Evolutionary conservation across 305 asterid genomes (phyloP).

Genomic region (Withania somnifera): DNA sequence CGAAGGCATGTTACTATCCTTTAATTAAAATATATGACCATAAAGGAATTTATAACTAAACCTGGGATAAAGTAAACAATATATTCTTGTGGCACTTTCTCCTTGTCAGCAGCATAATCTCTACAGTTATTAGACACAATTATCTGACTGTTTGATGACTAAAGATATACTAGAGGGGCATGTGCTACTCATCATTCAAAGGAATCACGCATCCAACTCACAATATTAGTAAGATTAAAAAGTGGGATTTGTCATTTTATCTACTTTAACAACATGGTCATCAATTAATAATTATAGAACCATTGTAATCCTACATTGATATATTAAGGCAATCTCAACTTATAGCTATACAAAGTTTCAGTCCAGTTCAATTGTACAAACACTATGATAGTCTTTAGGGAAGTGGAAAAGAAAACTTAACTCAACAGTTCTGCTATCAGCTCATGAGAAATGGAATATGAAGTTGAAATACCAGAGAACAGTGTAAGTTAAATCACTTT

Average conservation of each 20-base stretch:
- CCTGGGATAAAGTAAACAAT: background rate
- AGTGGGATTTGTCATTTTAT: too few species aligned
- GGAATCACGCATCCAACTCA: too few species aligned
- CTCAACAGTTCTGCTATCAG: background rate
- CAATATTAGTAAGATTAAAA: too few species aligned
- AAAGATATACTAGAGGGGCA: conserved; percentile 20
- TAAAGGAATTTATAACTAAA: background rate
- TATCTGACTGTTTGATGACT: conserved; percentile 11
- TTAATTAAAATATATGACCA: background rate
- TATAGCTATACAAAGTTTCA: too few species aligned
- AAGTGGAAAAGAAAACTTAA: background rate
- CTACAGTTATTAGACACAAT: conserved; percentile 12
- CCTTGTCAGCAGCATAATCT: background rate
- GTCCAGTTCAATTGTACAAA: background rate
- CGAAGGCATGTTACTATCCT: background rate
- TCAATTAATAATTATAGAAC: too few species aligned
- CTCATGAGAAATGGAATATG: conserved; percentile 8
- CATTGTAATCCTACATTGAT: too few species aligned
- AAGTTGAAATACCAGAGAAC: conserved; percentile 6
- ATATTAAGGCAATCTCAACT: too few species aligned
- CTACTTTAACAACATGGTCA: too few species aligned
- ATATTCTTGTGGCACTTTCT: background rate
- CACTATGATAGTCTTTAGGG: background rate
- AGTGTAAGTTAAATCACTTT: background rate
- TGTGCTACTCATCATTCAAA: too few species aligned